Base-by-base conservation (phyloP, 208 protist species). In the Acanthamoeba divionensis region DNA sequence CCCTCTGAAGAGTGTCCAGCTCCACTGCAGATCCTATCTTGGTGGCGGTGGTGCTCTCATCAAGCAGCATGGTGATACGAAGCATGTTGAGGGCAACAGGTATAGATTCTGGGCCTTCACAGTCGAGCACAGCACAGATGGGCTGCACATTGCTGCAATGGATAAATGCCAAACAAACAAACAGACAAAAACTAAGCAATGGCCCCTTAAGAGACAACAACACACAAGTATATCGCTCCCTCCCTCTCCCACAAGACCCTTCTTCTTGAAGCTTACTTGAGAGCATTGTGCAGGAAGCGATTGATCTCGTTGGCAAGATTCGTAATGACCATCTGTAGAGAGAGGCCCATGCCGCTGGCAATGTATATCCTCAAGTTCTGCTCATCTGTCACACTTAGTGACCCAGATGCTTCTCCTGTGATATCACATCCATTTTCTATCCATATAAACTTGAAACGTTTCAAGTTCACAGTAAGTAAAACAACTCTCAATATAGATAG, bases 291-390 rank as follows among this genome's bases (percentile, higher is more conserved):
- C 18, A 82, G 71, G 71, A 82, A 82, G 47, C 62, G 47, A 52
- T 82, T 82, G 71, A 82, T 82, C 71, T 82, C 48, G 24, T 82
- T 82, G 48, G 71, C 71, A 13, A 82, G n/a, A 52, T 82, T 45
- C 13, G 71, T 82, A 9, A 82, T n/a, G 5, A 82, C 48, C 71
- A 82, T 82, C 45, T 82, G 71, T 3, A 52, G 71, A 26, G 71
- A 82, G n/a, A n/a, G n/a, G n/a, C n/a, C n/a, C 48, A 82, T 63
- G 45, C 26, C 48, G 13, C 48, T 82, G 38, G 71, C 71, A 26
- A 82, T 21, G 26, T 60, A 82, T 12, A 82, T 60, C 18, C 45
- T 45, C 48, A 24, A 9, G 45, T 29, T 10, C 13, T 82, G 48
- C 24, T 63, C 71, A 29, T 82, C 71, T 12, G 62, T 26, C 48